phyloP scores from a whole-genome alignment of 345 rosid species.

The Aethionema arabicum region DNA sequence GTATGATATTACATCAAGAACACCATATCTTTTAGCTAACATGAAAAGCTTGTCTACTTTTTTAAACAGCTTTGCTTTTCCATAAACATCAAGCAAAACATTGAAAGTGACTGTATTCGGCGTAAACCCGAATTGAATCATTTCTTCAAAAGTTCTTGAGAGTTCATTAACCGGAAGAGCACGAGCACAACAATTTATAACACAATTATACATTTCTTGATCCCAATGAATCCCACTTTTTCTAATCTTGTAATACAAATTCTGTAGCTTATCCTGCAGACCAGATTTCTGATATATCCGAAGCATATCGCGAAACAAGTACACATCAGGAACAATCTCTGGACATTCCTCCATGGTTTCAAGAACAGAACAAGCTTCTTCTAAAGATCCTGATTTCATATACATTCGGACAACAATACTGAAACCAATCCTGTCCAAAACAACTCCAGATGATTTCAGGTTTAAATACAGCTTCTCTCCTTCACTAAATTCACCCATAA shows the following conservation, averaged over 20 bases:
- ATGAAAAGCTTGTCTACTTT: conserved; percentile 58
- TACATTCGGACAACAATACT: conserved; percentile 82
- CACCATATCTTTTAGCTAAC: conserved; percentile 64
- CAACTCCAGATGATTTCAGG: conserved; percentile 62
- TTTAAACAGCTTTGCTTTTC: conserved; percentile 75
- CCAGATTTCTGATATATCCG: conserved; percentile 73
- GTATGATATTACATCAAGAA: conserved; percentile 78
- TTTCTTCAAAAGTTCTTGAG: conserved; percentile 66
- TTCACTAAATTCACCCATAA: conserved; percentile 50
- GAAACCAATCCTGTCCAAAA: conserved; percentile 68
- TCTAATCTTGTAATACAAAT: conserved; percentile 53
- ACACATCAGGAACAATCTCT: conserved; percentile 67
- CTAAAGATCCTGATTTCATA: conserved; percentile 67
- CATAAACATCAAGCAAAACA: conserved; percentile 79
- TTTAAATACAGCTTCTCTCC: conserved; percentile 63
- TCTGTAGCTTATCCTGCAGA: conserved; percentile 52
- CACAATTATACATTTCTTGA: conserved; percentile 81
- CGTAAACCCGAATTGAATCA: conserved; percentile 62
- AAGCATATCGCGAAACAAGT: conserved; percentile 77
- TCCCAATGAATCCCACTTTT: conserved; percentile 73
- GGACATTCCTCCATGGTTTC: conserved; percentile 65
- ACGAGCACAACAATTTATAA: conserved; percentile 83
- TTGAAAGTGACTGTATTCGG: conserved; percentile 69
- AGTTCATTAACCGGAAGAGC: conserved; percentile 80
- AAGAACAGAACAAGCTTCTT: conserved; percentile 69